Base-by-base conservation (phyloP, 352 stramenopile species). In the Globisporangium okanoganense region DNA sequence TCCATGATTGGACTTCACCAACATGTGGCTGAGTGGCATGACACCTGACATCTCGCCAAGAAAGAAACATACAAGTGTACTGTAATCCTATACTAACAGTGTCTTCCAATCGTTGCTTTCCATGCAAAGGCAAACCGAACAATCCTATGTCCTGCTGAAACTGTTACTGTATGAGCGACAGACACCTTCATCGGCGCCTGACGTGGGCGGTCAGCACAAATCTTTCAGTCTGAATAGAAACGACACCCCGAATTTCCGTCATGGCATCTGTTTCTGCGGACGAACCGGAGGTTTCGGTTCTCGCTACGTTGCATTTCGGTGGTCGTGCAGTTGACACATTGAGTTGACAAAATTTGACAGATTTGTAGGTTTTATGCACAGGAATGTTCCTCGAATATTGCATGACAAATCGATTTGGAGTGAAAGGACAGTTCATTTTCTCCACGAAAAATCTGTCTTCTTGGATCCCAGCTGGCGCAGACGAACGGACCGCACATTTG, bases 361-460 rank as follows among this genome's bases (percentile, higher is more conserved):
- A 41, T 55, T 43, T 29, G 29, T 1, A 10, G 18, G 2, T 2
- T 2, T n/a, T 55, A 41, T 27, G 49, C 9, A 10, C 7, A 24
- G 4, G 27, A 55, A 41, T 1, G 16, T 41, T 40, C 48, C 7
- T 18, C 14, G 25, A 38, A 16, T 14, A 38, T 13, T 35, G n/a
- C n/a, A n/a, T n/a, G n/a, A n/a, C n/a, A 16, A 35, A 40, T 2
- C 48, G 9, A 18, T 27, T 41, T 18, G 24, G 13, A 47, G 14
- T 58, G 51, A 58, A 58, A 44, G 51, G 33, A 58, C 51, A 57
- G 33, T 33, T 31, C 31, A n/a, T 35, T 48, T 16, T 18, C 24
- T 33, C 6, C 29, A 33, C 29, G 6, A 6, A 33, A 33, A 33
- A 33, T 33, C 29, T 6, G 3, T 33, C 49, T 58, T 58, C 52